A percentile compares a stretch with the other conserved stretches of the same genome.
Evolutionary conservation across 371 early-diverging fungal species (phyloP).

Genomic region (Lichtheimia ornata): DNA sequence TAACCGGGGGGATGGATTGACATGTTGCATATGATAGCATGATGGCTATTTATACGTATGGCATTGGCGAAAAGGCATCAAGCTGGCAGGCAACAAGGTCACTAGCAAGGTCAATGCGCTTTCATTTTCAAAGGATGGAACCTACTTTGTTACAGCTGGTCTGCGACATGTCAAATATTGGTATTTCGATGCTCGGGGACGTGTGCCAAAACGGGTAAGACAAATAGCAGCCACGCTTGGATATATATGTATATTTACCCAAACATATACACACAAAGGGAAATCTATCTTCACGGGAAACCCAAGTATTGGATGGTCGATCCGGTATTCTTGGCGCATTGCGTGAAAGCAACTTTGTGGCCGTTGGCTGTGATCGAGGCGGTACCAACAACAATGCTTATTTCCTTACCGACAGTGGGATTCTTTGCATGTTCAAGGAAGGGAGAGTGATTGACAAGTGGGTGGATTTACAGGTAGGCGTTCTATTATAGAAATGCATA

Average conservation of each 20-base stretch:
- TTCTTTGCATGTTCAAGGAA: constrained; percentile 70
- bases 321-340: constrained; percentile 70
- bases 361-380: constrained; percentile 57
- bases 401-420: constrained; percentile 68
- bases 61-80: constrained; percentile 75
- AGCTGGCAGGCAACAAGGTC: constrained; percentile 70
- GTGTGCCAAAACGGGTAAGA: constrained; percentile 42
- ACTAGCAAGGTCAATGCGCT: constrained; percentile 68
- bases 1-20: constrained; percentile 1
- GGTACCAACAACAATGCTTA: constrained; percentile 54
- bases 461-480: constrained; percentile 72
- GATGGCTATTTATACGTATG: constrained; percentile 84
- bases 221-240: too few relatives aligned
- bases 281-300: constrained; percentile 39
- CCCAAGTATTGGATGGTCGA: constrained; percentile 73
- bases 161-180: constrained; percentile 82
- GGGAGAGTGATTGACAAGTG: constrained; percentile 73
- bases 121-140: constrained; percentile 67
- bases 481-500: neutral
- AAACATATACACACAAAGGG: constrained; percentile 15
- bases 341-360: constrained; percentile 73
- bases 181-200: constrained; percentile 63
- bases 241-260: too few relatives aligned
- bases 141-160: constrained; percentile 81
- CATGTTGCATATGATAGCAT: constrained; percentile 51